Conservation (phyloP, 371 early-diverging fungal genomes). For the Blastocladiella emersonii region DNA sequence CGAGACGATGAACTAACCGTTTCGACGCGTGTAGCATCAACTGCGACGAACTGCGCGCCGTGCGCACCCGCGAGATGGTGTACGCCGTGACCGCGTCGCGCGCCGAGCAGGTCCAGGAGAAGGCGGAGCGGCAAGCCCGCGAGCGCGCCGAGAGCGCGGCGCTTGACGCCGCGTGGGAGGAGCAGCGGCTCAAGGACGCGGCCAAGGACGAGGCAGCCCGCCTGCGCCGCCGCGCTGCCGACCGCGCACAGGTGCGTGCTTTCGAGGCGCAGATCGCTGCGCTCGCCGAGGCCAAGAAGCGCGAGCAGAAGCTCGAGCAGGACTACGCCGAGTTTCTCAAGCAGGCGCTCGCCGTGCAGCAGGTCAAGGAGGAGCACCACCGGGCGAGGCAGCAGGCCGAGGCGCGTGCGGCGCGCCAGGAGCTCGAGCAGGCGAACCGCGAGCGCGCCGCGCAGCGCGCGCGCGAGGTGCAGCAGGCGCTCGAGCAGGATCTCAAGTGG, state of each 20-base stretch:
- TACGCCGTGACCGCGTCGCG: slow-evolving; percentile 21
- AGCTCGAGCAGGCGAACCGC: slow-evolving; percentile 27
- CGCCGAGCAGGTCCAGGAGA: slow-evolving; percentile 23
- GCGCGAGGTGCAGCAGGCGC: slow-evolving; percentile 17
- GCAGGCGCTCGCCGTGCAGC: not conserved
- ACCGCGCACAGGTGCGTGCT: slow-evolving; percentile 15
- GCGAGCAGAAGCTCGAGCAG: slow-evolving; percentile 11
- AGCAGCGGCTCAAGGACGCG: slow-evolving; percentile 27
- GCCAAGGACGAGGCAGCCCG: slow-evolving; percentile 24
- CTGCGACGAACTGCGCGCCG: slow-evolving; percentile 28
- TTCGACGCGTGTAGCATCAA: slow-evolving; percentile 15
- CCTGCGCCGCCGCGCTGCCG: slow-evolving; percentile 11
- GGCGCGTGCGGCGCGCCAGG: slow-evolving; percentile 9
- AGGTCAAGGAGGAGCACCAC: too few species aligned
- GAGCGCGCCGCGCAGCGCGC: slow-evolving; percentile 18
- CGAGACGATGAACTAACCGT: too few species aligned
- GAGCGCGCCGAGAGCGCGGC: slow-evolving; percentile 22
- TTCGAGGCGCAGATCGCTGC: slow-evolving; percentile 1
- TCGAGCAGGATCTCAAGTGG: slow-evolving; percentile 26
- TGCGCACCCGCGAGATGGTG: slow-evolving; percentile 21
- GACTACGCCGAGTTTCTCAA: not conserved
- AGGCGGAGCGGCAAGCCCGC: slow-evolving; percentile 7
- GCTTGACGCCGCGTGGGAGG: slow-evolving; percentile 31
- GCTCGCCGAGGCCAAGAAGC: slow-evolving; percentile 19
- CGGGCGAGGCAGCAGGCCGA: not conserved